These are phyloP conservation scores for Candida tropicalis DNA, from an alignment of 1,139 yeast genomes.

Conservation along the genomic window DNA sequence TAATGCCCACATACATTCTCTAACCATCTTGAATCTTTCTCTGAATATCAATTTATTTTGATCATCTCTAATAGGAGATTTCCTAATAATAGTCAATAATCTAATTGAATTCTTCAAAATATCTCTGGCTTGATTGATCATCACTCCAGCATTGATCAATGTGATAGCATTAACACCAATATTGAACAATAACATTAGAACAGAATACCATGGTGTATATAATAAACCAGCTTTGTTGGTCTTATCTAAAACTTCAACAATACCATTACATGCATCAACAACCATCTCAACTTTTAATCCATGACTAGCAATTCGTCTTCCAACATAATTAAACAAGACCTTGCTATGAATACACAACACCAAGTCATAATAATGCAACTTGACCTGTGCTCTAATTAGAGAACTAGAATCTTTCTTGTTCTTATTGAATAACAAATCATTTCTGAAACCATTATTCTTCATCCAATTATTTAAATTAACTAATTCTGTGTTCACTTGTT, in stretches of 20 bases:
- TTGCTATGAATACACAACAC: constrained; percentile 42
- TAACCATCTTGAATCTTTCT: constrained; percentile 58
- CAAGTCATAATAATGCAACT: constrained; percentile 44
- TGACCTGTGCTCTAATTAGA: constrained; percentile 40
- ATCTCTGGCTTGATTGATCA: constrained; percentile 25
- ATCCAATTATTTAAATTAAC: constrained; percentile 36
- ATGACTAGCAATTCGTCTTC: constrained; percentile 31
- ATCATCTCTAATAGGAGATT: constrained; percentile 35
- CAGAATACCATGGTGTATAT: constrained; percentile 59
- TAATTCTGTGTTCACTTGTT: constrained; percentile 39
- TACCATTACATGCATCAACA: constrained; percentile 37
- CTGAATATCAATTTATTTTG: constrained; percentile 37
- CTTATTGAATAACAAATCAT: constrained; percentile 30
- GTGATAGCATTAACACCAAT: constrained; percentile 50
- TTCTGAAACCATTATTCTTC: constrained; percentile 38
- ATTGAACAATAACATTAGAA: constrained; percentile 47
- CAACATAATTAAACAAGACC: constrained; percentile 36
- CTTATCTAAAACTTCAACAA: constrained; percentile 35
- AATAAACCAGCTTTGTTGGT: constrained; percentile 38
- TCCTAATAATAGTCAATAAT: constrained; percentile 29
- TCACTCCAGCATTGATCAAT: constrained; percentile 47
- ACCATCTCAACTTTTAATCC: constrained; percentile 40
- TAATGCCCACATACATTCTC: constrained; percentile 66
- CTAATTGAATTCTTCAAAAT: constrained; percentile 30
- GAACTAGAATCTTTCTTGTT: constrained; percentile 19